Evolutionary conservation across 768 basidiomycete genomes (phyloP), one percentile per base, ranked within the genome.

Genomic region (Pulveroboletus sp.): DNA sequence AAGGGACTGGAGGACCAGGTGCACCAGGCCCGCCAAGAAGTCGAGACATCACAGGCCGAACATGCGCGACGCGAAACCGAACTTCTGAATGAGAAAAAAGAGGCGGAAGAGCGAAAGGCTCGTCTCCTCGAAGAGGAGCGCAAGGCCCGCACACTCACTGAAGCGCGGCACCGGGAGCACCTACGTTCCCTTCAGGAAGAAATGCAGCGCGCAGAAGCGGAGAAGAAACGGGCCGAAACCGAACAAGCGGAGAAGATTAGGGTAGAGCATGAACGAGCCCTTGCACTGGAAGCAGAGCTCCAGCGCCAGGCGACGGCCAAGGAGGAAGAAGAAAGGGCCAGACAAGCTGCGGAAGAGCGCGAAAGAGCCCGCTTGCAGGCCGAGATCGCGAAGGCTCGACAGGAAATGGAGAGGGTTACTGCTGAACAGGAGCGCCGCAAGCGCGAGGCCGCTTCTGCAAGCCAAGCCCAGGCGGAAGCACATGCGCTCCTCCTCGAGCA

Each of bases 71-170:
- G 58, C 35, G 61, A 68, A 49, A 48, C 41, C 5, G 66, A 68
- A 44, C 62, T 68, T 24, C 48, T 68, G 30, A 43, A 57, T 2
- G 51, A 37, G 10, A 59, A 66, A 5, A 54, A 57, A 13, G 59
- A 61, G 27, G 66, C 62, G 17, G 68, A 68, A 17, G 61, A 64
- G 6, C 61, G 51, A 31, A 68, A 59, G 43, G 59, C 61, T 24
- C 66, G 56, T 24, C 56, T 51, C 10, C 57, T 68, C 2, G 66
- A 68, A 46, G 68, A 68, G 47, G 66, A 69, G 37, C 68, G 68
- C 35, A 62, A 54, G 24, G 54, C 54, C 17, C 51, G 68, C 28
- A 53, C 59, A 26, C 57, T 57, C 8, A 61, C 63, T 14, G 67
- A 69, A 41, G 59, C 56, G 8, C 59, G 35, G 15, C 65, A 69